Evolutionary conservation across 192 early-diverging fungal species (phyloP), one percentile per base, ranked within the genome.

Genomic region (Backusella tuberculispora): DNA sequence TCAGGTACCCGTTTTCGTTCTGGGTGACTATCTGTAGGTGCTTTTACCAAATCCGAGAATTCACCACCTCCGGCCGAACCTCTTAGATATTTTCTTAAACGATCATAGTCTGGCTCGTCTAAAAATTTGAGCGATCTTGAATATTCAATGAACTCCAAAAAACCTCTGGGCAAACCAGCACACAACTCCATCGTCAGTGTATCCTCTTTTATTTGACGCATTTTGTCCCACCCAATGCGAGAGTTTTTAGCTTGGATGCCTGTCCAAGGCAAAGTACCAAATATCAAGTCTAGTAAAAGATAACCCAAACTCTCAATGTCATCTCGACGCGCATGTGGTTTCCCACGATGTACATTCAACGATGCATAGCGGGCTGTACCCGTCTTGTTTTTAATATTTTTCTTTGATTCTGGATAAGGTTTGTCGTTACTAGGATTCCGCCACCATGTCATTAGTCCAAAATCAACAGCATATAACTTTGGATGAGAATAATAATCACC

Each of bases 321-420:
- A 73, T 96, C 95, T 47, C 95, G 86, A 24, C 95, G 86, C n/a
- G 90, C 82, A 83, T 94, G 94, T 72, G 91, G 90, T 86, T 79
- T 75, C 19, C 95, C 95, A 29, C 89, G 85, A 80, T 96, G 95
- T 38, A 95, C 91, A 78, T 94, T 93, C 45, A 96, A 85, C 45
- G 85, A 87, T 76, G 94, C 92, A 79, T 96, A 96, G 3, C 95
- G 87, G 1, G 95, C 95, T 6, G 95, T 96, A 0, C 95, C 95
- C 43, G 85, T 85, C 56, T 89, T 89, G 71, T 85, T 74, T 26
- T 76, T 76, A 45, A 79, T 83, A 4, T 45, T 65, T 37, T 73
- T 76, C 21, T 82, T 81, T 7, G 68, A 67, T 64, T 84, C 82
- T 7, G 80, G 71, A 17, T 80, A 78, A 17, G 83, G 79, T n/a